A percentile compares a stretch with the other conserved stretches of the same genome.
phyloP scores from a whole-genome alignment of 139 green algal genomes.

The Volvox reticuliferus region DNA sequence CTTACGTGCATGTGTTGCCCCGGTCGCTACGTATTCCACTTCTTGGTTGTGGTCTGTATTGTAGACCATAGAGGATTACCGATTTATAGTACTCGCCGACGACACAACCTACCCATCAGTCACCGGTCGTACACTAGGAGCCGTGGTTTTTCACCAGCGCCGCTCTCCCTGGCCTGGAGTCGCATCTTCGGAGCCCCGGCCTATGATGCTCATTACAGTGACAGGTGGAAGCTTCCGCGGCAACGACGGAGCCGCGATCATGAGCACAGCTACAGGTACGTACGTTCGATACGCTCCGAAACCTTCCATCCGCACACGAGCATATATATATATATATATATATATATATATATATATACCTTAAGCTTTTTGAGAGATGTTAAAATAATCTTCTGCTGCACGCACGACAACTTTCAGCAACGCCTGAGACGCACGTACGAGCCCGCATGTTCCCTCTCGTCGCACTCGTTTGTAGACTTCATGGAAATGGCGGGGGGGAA shows the following conservation, averaged over 20 bases:
- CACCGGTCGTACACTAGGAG: conserved; percentile 3
- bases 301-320: not conserved
- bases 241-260: conserved; percentile 22
- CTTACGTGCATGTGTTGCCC: no score
- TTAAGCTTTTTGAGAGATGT: no score
- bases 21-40: not conserved
- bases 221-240: not conserved
- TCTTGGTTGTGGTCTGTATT: not conserved
- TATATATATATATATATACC: not conserved
- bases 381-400: no score
- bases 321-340: not conserved
- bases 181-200: not conserved
- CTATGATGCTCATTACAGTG: not conserved
- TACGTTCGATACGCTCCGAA: no score
- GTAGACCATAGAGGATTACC: not conserved
- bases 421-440: not conserved
- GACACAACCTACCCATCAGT: not conserved
- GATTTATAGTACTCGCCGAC: not conserved
- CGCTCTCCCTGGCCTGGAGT: not conserved
- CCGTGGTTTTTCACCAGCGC: conserved; percentile 12
- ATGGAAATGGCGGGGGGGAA: conserved; percentile 13
- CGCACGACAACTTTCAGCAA: no score
- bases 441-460: not conserved
- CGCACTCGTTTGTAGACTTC: not conserved
- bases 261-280: conserved; percentile 29